phyloP scores from a whole-genome alignment of 75 land plant species.

The Cryptomeria japonica region DNA sequence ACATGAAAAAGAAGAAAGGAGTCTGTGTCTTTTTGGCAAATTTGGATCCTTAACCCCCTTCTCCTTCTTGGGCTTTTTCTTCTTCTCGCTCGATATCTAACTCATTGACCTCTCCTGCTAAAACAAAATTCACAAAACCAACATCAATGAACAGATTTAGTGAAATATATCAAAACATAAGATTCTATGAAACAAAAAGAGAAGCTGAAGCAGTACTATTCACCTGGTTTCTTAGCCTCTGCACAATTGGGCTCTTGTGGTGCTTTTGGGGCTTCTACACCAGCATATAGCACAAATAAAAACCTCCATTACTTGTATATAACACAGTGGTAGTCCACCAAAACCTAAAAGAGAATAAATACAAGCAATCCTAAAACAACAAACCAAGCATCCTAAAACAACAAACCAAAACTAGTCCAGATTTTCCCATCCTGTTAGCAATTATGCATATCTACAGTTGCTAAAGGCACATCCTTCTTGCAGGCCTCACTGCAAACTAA shows the following conservation, averaged over 20 bases:
- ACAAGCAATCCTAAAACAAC: no score
- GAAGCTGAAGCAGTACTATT: slow-evolving; percentile 16
- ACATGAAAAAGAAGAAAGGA: slow-evolving; percentile 79
- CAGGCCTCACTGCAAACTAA: slow-evolving; percentile 46
- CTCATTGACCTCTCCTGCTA: slow-evolving; percentile 9
- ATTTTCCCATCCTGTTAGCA: slow-evolving; percentile 65
- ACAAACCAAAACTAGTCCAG: slow-evolving; percentile 44
- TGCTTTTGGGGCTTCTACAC: slow-evolving; percentile 41
- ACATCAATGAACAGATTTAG: background rate
- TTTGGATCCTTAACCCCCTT: slow-evolving; percentile 51
- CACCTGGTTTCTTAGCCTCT: slow-evolving; percentile 45
- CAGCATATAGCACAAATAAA: background rate
- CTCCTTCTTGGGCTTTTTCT: slow-evolving; percentile 30
- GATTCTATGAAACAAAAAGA: background rate
- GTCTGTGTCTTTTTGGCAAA: slow-evolving; percentile 62
- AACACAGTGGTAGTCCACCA: background rate
- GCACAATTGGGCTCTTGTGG: slow-evolving; percentile 19
- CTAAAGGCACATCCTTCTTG: slow-evolving; percentile 52
- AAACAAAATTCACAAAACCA: background rate
- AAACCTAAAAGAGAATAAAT: background rate
- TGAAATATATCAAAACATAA: background rate
- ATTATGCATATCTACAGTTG: slow-evolving; percentile 46
- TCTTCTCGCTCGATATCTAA: slow-evolving; percentile 15
- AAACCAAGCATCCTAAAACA: background rate
- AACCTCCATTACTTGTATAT: background rate